Evolutionary conservation across 371 early-diverging fungal genomes (phyloP), one percentile per base, ranked within the genome.

Genomic region (Dinochytrium kinnereticum): DNA sequence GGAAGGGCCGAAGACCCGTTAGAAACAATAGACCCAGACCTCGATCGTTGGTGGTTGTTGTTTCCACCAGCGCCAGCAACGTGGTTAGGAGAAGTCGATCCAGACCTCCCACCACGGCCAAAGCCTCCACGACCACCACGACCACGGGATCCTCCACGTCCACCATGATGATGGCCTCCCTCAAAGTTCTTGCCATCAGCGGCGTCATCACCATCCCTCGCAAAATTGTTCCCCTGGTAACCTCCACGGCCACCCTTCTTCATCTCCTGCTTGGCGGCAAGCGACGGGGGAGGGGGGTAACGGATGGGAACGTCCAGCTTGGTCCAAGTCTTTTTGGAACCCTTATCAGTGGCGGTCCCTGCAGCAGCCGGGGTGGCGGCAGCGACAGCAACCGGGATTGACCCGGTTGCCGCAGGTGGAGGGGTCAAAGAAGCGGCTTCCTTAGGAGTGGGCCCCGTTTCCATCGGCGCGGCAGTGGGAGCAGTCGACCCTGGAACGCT

Each of bases 231-330:
- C n/a, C n/a, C 26, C 36, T 30, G 36, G 66, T 44, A 28, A 2
- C 64, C 36, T 19, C 38, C 64, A 33, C 66, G 66, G 66, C 28
- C 34, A 13, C 33, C 57, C 28, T 36, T 28, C 57, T 74, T 59
- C 61, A 28, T 68, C 61, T 66, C 64, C 31, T 59, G 64, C 33
- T 34, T 28, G 21, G 69, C 49, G 64, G 73, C 33, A 31, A 51
- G 71, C 28, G 70, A 64, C 39, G 78, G 31, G 19, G 75, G 68
- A 26, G 78, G 68, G 17, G 73, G 59, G 66, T 76, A 80, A 36
- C 76, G 73, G 55, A 83, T 80, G 15, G 74, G 68, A 28, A 80
- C 77, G 51, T 79, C 81, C 51, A 81, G 49, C 59, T 79, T 79
- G 0, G 81, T 71, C 80, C 81, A 80, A 19, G 77, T 71, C 36